These are phyloP conservation scores for Camellia granthamiana DNA, from an alignment of 148 eudicot genomes.

Conservation along the genomic window DNA sequence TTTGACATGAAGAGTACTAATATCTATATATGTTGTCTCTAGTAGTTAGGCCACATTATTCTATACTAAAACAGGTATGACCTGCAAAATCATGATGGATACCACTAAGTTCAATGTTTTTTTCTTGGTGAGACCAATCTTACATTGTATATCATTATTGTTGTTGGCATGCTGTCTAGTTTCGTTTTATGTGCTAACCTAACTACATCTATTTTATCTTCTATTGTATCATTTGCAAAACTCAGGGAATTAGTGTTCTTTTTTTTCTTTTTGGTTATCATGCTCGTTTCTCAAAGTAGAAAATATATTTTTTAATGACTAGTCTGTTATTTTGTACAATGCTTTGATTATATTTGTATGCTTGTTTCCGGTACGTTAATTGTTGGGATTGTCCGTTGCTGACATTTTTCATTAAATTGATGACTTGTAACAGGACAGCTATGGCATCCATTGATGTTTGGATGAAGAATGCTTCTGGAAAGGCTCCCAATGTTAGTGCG, in stretches of 20 bases:
- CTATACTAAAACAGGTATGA: not conserved
- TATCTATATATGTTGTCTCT: not conserved
- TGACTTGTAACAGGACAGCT: not conserved
- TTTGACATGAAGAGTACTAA: not conserved
- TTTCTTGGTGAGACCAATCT: not conserved
- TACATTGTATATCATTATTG: not conserved
- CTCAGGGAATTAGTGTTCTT: not conserved
- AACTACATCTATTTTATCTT: not conserved
- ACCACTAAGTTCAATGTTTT: not conserved
- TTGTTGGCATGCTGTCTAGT: not conserved
- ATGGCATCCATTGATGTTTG: not conserved
- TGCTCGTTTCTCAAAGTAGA: not conserved
- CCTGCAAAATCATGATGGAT: not conserved
- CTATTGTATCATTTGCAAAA: not conserved
- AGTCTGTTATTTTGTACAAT: not conserved
- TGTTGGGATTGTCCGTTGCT: not conserved
- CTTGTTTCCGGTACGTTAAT: not conserved
- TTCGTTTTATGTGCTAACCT: not conserved
- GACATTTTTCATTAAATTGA: not conserved
- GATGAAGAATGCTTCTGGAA: not conserved
- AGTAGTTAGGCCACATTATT: conserved; percentile 1
- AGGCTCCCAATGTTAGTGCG: conserved; percentile 23
- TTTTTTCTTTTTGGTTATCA: not conserved
- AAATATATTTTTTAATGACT: not conserved
- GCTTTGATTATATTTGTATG: not conserved